phyloP scores from a whole-genome alignment of 805 yeast species.

The Kuraishia floccosa region DNA sequence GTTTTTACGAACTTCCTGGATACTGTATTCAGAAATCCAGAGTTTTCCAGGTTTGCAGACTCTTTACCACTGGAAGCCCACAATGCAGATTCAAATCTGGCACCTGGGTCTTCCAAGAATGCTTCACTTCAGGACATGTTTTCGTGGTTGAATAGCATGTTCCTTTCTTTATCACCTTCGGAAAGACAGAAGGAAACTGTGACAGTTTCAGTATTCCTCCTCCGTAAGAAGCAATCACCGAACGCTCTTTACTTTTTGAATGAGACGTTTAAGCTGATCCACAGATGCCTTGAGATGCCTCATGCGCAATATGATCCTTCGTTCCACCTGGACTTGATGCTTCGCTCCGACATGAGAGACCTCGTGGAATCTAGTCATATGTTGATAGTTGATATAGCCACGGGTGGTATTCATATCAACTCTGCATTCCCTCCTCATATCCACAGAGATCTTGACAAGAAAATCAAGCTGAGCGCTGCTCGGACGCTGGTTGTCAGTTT shows the following conservation, averaged over 20 bases:
- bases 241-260: neutral
- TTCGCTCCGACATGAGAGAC: constrained; percentile 1
- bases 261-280: neutral
- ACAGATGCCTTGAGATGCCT: neutral
- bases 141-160: neutral
- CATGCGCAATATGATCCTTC: neutral
- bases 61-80: too few relatives aligned
- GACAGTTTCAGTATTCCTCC: neutral
- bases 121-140: neutral
- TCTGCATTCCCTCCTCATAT: too few relatives aligned
- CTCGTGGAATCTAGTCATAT: neutral
- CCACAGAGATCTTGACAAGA: neutral
- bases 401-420: too few relatives aligned
- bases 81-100: too few relatives aligned
- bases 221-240: neutral
- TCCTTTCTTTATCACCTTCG: neutral
- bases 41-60: constrained; percentile 27
- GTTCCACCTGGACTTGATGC: neutral
- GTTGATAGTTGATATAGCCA: neutral
- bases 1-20: constrained; percentile 48
- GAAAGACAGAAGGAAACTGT: neutral
- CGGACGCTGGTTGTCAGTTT: neutral
- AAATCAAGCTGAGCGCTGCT: neutral
- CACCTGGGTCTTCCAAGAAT: neutral
- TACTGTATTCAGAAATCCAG: constrained; percentile 43